Evolutionary conservation across 2,329 filamentous ascomycete genomes (phyloP), one percentile per base, ranked within the genome.

Genomic region (Hyphodiscus sp.): DNA sequence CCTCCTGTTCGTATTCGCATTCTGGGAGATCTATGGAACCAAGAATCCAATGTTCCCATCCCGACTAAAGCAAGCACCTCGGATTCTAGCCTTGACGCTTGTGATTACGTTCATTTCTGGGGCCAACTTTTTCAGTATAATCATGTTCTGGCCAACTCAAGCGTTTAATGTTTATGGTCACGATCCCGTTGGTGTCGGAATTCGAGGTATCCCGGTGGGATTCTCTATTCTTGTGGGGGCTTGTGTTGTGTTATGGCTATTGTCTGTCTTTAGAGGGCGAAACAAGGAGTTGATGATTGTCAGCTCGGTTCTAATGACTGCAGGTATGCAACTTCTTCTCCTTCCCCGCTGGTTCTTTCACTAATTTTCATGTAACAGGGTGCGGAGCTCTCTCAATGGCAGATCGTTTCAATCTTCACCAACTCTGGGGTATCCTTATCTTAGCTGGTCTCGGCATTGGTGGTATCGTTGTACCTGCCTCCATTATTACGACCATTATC

Each of bases 401-500:
- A 0, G 69, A 68, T 2, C 65, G 70, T 3, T 72, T 82, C 65
- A 85, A 83, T 61, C 71, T 83, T 49, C 60, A 73, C 54, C 68
- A 72, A 18, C 68, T 83, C 16, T 85, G 79, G 70, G 76, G 73
- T 15, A 69, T 86, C 23, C 71, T 87, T n/a, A 70, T 80, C 15
- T 64, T 87, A 4, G 81, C 82, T 1, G 79, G 81, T 4, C 67
- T 87, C 2, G 85, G 85, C 7, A 81, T 87, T 4, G 85, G 84
- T 7, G 84, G 81, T 1, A 83, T 87, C 49, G 79, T 63, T 33
- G 56, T 62, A 23, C 60, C 58, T 0, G 79, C 81, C 1, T 82
- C 80, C 1, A 84, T 87, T 59, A 84, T 87, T 53, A 81, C 81
- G 7, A 83, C 82, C 10, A 86, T 87, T 61, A 82, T 87, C 59